Evolutionary conservation across 352 stramenopile genomes (phyloP).

Genomic region (Phytophthora syringae): DNA sequence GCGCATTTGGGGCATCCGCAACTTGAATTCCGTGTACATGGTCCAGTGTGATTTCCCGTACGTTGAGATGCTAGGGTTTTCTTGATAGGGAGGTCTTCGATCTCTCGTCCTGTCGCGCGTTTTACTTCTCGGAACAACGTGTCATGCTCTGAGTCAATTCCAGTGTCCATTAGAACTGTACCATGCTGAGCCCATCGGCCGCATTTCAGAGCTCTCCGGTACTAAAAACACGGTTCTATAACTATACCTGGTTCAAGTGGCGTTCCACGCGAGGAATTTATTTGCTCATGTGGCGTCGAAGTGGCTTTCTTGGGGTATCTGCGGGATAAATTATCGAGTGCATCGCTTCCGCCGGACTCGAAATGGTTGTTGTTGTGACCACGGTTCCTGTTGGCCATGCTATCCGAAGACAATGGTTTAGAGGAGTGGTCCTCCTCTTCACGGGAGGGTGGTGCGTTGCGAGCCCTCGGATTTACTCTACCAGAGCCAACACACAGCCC

Average conservation of each 20-base stretch:
- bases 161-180: constrained; percentile 36
- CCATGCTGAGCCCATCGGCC: not conserved
- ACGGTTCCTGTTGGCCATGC: constrained; percentile 24
- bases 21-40: constrained; percentile 76
- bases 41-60: constrained; percentile 43
- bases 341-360: constrained; percentile 42
- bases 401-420: constrained; percentile 23
- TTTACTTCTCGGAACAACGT: constrained; percentile 86
- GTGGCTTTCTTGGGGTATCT: constrained; percentile 64
- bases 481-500: not conserved
- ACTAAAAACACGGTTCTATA: no score
- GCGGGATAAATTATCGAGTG: constrained; percentile 70
- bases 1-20: constrained; percentile 71
- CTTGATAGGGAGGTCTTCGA: constrained; percentile 70
- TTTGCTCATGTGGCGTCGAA: constrained; percentile 31
- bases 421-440: constrained; percentile 53
- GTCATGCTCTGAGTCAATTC: constrained; percentile 74
- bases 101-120: constrained; percentile 66
- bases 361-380: constrained; percentile 68
- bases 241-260: constrained; percentile 57
- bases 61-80: constrained; percentile 25
- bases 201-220: not conserved
- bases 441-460: constrained; percentile 47
- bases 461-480: constrained; percentile 56
- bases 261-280: constrained; percentile 25